Percentiles rank a stretch among this genome's conserved stretches.
Conservation (phyloP, 2,329 filamentous ascomycete genomes). For the Pezicula neosporulosa region DNA sequence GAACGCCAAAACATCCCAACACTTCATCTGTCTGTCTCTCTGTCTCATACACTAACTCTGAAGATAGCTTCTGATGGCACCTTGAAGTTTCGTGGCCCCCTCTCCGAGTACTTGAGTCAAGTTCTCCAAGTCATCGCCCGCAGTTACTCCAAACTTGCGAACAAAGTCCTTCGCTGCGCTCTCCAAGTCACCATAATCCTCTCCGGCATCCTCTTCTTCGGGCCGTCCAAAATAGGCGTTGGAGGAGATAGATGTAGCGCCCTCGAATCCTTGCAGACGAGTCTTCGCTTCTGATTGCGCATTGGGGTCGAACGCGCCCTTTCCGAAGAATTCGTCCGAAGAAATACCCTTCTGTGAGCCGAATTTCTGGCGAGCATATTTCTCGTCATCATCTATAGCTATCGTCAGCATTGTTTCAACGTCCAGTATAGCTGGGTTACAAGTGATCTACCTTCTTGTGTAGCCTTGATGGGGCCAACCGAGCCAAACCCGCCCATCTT, state of each 20-base stretch:
- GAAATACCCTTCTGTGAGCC: constrained; percentile 93
- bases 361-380: constrained; percentile 84
- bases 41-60: constrained; percentile 42
- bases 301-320: constrained; percentile 77
- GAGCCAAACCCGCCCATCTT: constrained; percentile 85
- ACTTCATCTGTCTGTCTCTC: background rate
- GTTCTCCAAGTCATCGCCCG: constrained; percentile 93
- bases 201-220: constrained; percentile 70
- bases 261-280: constrained; percentile 88
- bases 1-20: constrained; percentile 7
- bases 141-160: constrained; percentile 90
- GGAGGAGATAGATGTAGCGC: constrained; percentile 86
- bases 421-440: background rate
- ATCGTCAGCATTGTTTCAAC: constrained; percentile 19
- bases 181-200: constrained; percentile 90
- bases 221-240: constrained; percentile 97
- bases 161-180: constrained; percentile 94
- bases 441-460: constrained; percentile 59
- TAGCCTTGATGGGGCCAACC: constrained; percentile 69
- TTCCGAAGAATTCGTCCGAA: constrained; percentile 97
- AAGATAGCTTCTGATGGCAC: constrained; percentile 63
- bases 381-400: constrained; percentile 66
- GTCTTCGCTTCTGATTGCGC: constrained; percentile 82
- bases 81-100: constrained; percentile 80
- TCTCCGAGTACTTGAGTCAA: constrained; percentile 79